A percentile compares a stretch with the other conserved stretches of the same genome.
Evolutionary conservation across 192 early-diverging fungal genomes (phyloP).

Genomic region (Backusella psychrophila): DNA sequence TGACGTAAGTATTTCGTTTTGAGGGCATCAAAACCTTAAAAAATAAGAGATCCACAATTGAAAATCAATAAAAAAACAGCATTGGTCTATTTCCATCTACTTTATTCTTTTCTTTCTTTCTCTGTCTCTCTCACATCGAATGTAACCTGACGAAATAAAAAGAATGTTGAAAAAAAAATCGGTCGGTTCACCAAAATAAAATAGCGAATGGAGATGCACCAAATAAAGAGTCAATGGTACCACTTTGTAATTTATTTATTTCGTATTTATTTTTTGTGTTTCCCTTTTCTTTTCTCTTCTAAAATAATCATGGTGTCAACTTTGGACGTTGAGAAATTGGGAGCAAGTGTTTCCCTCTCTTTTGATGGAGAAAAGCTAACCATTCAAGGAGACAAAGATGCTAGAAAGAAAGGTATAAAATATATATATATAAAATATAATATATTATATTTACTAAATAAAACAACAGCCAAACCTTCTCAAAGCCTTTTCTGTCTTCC

Average conservation of each 20-base stretch:
- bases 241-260: background rate
- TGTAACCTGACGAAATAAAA: background rate
- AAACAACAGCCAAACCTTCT: conserved; percentile 9
- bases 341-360: conserved; percentile 9
- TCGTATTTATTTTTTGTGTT: background rate
- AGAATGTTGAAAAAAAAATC: background rate
- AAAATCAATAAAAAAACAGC: background rate
- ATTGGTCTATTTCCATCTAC: background rate
- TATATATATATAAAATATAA: too few relatives aligned
- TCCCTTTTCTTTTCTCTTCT: background rate
- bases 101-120: background rate
- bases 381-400: conserved; percentile 27
- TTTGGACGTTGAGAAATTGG: conserved; percentile 10
- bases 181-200: background rate
- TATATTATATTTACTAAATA: too few relatives aligned
- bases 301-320: background rate
- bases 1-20: background rate
- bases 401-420: conserved; percentile 16
- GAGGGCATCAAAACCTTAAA: background rate
- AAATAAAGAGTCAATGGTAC: background rate
- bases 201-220: background rate
- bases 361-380: conserved; percentile 26
- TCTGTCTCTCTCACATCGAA: background rate
- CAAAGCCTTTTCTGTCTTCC: conserved; percentile 23
- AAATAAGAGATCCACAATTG: background rate